phyloP scores from a whole-genome alignment of 306 rosid genomes.

The Abrus pulchellus region DNA sequence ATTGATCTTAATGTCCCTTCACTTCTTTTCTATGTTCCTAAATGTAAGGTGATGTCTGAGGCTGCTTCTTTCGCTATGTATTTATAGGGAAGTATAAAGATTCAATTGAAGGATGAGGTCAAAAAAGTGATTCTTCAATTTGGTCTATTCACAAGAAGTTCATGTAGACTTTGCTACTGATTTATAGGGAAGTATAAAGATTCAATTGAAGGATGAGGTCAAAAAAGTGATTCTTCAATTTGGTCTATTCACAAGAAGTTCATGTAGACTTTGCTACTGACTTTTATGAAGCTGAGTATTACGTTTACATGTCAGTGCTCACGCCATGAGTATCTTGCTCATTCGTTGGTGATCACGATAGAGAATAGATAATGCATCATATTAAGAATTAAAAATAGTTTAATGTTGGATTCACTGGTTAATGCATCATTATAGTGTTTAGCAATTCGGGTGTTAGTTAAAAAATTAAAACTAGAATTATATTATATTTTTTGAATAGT shows the following conservation, averaged over 20 bases:
- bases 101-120: background rate
- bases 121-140: background rate
- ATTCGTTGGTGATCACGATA: background rate
- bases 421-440: no score
- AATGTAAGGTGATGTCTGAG: constrained; percentile 19
- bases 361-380: background rate
- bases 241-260: background rate
- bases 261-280: constrained; percentile 7
- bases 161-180: constrained; percentile 9
- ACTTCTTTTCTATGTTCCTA: background rate
- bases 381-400: background rate
- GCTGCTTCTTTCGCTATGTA: background rate
- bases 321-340: background rate
- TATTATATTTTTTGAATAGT: no score
- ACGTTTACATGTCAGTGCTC: constrained; percentile 12
- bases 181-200: constrained; percentile 15
- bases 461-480: no score
- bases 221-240: background rate
- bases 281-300: background rate
- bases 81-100: constrained; percentile 22
- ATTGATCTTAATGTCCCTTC: constrained; percentile 36
- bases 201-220: background rate
- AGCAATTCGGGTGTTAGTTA: no score
- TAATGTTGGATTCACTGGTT: background rate
- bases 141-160: background rate